Evolutionary conservation across 2,329 filamentous ascomycete species (phyloP).

Genomic region (Fusarium proliferatum): DNA sequence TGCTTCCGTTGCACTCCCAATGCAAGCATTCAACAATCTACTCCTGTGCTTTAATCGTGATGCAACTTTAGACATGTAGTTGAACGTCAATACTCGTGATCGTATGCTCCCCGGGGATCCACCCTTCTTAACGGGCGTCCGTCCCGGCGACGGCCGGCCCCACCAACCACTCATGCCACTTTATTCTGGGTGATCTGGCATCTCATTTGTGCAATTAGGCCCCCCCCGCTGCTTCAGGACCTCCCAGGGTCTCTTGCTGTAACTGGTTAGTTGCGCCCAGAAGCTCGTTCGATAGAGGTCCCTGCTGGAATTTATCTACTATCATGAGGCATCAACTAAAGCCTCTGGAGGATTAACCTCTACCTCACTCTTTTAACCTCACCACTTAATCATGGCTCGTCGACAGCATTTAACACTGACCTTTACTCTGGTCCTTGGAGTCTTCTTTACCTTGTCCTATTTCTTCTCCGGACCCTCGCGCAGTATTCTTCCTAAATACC

Average conservation of each 20-base stretch:
- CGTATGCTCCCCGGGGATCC: conserved; percentile 14
- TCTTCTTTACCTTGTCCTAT: conserved; percentile 69
- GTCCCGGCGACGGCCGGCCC: conserved; percentile 38
- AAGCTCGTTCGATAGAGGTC: conserved; percentile 41
- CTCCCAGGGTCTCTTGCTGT: conserved; percentile 22
- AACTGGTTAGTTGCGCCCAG: conserved; percentile 26
- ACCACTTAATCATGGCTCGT: conserved; percentile 59
- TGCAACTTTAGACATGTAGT: neutral
- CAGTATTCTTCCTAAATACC: conserved; percentile 33
- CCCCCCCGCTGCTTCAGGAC: conserved; percentile 22
- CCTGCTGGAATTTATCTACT: conserved; percentile 25
- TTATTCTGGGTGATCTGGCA: conserved; percentile 11
- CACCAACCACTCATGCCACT: conserved; percentile 35
- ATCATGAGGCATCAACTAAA: conserved; percentile 38
- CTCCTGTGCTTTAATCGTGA: neutral
- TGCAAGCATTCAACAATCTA: neutral
- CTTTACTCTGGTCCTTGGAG: conserved; percentile 64
- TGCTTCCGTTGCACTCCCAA: too few relatives aligned
- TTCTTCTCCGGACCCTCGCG: conserved; percentile 62
- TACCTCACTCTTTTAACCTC: conserved; percentile 32
- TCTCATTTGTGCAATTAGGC: conserved; percentile 18
- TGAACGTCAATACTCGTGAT: neutral
- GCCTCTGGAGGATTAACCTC: conserved; percentile 39
- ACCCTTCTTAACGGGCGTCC: conserved; percentile 21
- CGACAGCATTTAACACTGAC: conserved; percentile 64